phyloP scores from a whole-genome alignment of 192 early-diverging fungal species.

The Podila epigama region DNA sequence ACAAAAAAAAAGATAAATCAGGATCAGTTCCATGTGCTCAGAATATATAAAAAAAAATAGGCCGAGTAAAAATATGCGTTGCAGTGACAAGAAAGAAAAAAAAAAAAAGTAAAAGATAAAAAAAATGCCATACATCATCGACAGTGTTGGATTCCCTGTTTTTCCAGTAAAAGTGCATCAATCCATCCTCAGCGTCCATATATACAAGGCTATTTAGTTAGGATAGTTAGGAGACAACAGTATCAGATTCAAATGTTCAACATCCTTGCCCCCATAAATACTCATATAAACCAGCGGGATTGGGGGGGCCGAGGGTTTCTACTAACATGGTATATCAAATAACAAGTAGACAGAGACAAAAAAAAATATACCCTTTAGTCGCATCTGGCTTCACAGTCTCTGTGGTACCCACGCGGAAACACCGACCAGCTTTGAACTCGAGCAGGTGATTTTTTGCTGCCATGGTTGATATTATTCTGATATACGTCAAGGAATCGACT shows the following conservation, averaged over 20 bases:
- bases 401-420: constrained; percentile 67
- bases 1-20: not conserved
- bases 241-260: not conserved
- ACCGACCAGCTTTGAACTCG: constrained; percentile 79
- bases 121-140: constrained; percentile 51
- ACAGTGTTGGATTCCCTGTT: constrained; percentile 61
- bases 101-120: not conserved
- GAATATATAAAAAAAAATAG: not conserved
- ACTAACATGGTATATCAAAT: not conserved
- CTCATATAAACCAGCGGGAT: too few species aligned
- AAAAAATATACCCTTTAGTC: constrained; percentile 67
- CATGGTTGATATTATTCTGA: too few species aligned
- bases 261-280: too few species aligned
- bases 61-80: too few species aligned
- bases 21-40: not conserved
- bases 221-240: not conserved
- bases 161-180: constrained; percentile 86
- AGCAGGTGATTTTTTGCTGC: constrained; percentile 37
- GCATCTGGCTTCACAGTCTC: constrained; percentile 76
- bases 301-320: too few species aligned
- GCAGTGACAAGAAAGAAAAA: too few species aligned
- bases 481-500: too few species aligned
- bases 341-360: not conserved
- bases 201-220: constrained; percentile 56
- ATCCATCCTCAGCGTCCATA: constrained; percentile 73